Conservation (phyloP, 1,284 basidiomycete species). For the Coniferiporia sulphurascens region DNA sequence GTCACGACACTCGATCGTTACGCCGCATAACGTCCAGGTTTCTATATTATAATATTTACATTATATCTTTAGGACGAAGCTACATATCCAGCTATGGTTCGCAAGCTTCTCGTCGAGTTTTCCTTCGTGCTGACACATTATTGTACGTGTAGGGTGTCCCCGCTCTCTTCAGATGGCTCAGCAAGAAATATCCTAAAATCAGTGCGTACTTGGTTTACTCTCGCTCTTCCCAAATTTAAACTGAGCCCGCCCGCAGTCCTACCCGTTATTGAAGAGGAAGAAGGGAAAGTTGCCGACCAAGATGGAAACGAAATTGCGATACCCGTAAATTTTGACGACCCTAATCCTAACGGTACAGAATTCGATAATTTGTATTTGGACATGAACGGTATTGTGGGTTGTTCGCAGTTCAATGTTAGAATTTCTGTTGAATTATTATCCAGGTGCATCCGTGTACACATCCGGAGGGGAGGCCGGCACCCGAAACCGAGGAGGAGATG, state of each 20-base stretch:
- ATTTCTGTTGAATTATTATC: constrained; percentile 11
- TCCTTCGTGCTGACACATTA: not conserved
- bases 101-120: not conserved
- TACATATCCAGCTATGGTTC: not conserved
- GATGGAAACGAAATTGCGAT: constrained; percentile 67
- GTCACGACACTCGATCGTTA: too few relatives aligned
- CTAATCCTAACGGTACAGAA: constrained; percentile 96
- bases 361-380: constrained; percentile 96
- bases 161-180: constrained; percentile 91
- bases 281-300: constrained; percentile 60
- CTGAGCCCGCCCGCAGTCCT: constrained; percentile 42
- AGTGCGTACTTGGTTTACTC: constrained; percentile 40
- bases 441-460: constrained; percentile 98
- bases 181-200: constrained; percentile 96
- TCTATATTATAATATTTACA: not conserved
- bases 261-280: constrained; percentile 81
- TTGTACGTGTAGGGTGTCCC: constrained; percentile 77
- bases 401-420: constrained; percentile 12
- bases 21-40: too few relatives aligned
- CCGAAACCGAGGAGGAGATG: constrained; percentile 98
- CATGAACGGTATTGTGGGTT: constrained; percentile 82
- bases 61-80: not conserved
- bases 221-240: not conserved
- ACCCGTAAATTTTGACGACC: constrained; percentile 76
- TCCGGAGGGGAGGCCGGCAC: constrained; percentile 94